Evolutionary conservation across 2,329 filamentous ascomycete genomes (phyloP).

Genomic region (Epichloe sylvatica): DNA sequence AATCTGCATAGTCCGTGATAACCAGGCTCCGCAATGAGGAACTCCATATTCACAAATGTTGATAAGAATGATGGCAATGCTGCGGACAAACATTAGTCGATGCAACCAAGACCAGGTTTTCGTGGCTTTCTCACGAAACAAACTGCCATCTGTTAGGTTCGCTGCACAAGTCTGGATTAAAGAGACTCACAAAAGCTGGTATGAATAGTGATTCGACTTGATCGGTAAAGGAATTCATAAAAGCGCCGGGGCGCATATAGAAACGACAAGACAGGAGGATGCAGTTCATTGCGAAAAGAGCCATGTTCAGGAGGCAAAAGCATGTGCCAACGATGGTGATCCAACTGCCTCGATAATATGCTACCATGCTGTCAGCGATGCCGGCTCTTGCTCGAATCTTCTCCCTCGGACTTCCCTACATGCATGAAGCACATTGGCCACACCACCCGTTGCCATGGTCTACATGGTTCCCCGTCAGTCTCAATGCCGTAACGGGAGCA

Average conservation of each 20-base stretch:
- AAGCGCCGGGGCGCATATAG: constrained; percentile 53
- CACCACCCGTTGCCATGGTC: constrained; percentile 40
- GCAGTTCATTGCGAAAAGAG: constrained; percentile 49
- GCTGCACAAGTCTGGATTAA: neutral
- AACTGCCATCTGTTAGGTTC: constrained; percentile 16
- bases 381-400: neutral
- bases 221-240: constrained; percentile 57
- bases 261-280: constrained; percentile 55
- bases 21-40: constrained; percentile 46
- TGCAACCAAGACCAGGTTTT: neutral
- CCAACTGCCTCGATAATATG: constrained; percentile 28
- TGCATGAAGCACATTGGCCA: constrained; percentile 39
- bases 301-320: constrained; percentile 49
- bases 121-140: constrained; percentile 26
- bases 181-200: constrained; percentile 40
- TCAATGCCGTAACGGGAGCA: neutral
- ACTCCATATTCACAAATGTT: constrained; percentile 67
- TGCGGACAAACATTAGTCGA: neutral
- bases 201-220: constrained; percentile 69
- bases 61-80: constrained; percentile 58
- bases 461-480: neutral
- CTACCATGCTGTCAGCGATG: neutral
- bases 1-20: constrained; percentile 43
- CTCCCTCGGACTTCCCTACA: neutral
- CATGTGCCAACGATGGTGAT: constrained; percentile 43